Conservation (phyloP, 176 grass and related monocot genomes). For the Carex parvula region DNA sequence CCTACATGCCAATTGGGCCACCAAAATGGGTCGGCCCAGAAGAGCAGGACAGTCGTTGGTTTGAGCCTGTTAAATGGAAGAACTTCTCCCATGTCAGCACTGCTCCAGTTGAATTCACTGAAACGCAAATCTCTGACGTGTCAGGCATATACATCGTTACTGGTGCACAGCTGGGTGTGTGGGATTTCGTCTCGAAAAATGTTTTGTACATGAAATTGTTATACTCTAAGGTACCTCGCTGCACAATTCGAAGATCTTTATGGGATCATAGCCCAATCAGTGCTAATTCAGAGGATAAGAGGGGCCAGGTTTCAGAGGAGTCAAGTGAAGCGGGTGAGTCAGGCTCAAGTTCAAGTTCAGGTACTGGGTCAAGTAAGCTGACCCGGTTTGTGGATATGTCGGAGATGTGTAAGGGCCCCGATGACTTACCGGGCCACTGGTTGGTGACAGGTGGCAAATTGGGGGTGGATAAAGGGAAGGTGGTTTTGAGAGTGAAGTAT, state of each 20-base stretch:
- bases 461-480: conserved; percentile 43
- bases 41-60: conserved; percentile 72
- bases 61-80: conserved; percentile 64
- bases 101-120: conserved; percentile 45
- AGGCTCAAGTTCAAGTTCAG: conserved; percentile 17
- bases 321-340: conserved; percentile 21
- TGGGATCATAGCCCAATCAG: conserved; percentile 50
- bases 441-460: conserved; percentile 61
- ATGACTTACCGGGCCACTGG: conserved; percentile 66
- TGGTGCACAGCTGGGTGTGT: conserved; percentile 61
- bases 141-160: conserved; percentile 48
- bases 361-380: conserved; percentile 23
- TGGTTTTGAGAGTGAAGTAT: conserved; percentile 62
- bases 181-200: conserved; percentile 62
- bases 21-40: conserved; percentile 63
- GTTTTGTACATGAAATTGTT: conserved; percentile 62
- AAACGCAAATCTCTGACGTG: conserved; percentile 29
- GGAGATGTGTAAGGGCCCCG: conserved; percentile 52
- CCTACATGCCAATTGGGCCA: conserved; percentile 47
- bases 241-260: conserved; percentile 57
- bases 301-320: not conserved
- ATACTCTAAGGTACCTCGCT: conserved; percentile 54
- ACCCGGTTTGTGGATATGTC: conserved; percentile 53
- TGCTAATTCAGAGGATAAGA: conserved; percentile 8
- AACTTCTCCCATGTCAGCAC: conserved; percentile 64